phyloP scores from a whole-genome alignment of 108 stramenopile species.

The Cyclotella choctawhatcheeana region DNA sequence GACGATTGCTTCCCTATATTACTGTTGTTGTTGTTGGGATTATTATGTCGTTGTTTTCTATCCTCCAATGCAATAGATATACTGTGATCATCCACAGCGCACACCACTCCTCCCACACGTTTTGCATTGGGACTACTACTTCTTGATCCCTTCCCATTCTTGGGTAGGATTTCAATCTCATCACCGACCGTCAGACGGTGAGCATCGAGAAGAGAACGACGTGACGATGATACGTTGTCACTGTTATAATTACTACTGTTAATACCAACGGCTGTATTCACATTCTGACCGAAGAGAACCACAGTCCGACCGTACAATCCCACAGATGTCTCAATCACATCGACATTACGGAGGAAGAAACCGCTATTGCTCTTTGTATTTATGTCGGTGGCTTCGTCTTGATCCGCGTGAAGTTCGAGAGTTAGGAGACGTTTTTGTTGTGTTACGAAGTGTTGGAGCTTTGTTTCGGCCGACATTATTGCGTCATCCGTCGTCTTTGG shows the following conservation, averaged over 20 bases:
- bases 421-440: conserved; percentile 71
- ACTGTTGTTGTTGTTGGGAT: conserved; percentile 14
- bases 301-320: conserved; percentile 88
- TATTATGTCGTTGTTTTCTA: conserved; percentile 10
- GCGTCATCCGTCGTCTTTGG: too few relatives aligned
- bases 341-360: conserved; percentile 56
- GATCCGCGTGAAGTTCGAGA: conserved; percentile 64
- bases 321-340: conserved; percentile 66
- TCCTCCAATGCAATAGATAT: conserved; percentile 75
- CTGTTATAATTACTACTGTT: too few relatives aligned
- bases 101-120: conserved; percentile 62
- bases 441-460: conserved; percentile 66
- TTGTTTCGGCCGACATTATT: conserved; percentile 47
- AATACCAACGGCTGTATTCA: too few relatives aligned
- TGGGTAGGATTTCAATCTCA: conserved; percentile 81
- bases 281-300: conserved; percentile 46
- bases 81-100: conserved; percentile 64
- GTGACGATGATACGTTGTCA: conserved; percentile 2
- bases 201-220: conserved; percentile 52
- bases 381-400: conserved; percentile 23
- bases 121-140: conserved; percentile 25
- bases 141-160: conserved; percentile 28
- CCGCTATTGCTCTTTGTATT: conserved; percentile 38
- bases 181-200: conserved; percentile 89
- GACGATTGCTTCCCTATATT: too few relatives aligned